Conservation (phyloP, 805 yeast species). For the Cyberlindnera americana region DNA sequence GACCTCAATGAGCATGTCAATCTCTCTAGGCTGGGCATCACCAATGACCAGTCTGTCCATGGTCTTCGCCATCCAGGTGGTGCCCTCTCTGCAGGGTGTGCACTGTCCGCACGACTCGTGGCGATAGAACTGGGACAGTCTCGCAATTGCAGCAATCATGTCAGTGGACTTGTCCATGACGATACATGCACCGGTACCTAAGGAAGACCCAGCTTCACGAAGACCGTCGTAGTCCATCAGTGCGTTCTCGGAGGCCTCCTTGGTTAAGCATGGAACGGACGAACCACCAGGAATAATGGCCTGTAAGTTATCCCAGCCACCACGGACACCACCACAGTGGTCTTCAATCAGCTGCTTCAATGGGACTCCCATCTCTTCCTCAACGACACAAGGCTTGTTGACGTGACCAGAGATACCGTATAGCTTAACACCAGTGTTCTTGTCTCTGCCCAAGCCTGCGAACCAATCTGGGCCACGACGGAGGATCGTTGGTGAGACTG, state of each 20-base stretch:
- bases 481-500: slow-evolving; percentile 85
- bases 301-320: slow-evolving; percentile 89
- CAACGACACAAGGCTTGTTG: slow-evolving; percentile 89
- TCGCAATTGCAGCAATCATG: slow-evolving; percentile 79
- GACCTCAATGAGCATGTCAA: slow-evolving; percentile 80
- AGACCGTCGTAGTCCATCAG: slow-evolving; percentile 88
- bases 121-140: slow-evolving; percentile 79
- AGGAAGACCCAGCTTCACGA: slow-evolving; percentile 80
- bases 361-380: slow-evolving; percentile 92
- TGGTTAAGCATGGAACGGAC: slow-evolving; percentile 79
- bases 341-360: slow-evolving; percentile 76
- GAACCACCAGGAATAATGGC: slow-evolving; percentile 92
- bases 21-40: slow-evolving; percentile 76
- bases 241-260: slow-evolving; percentile 59
- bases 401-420: slow-evolving; percentile 89
- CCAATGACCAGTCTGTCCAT: slow-evolving; percentile 80
- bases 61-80: slow-evolving; percentile 78
- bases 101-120: slow-evolving; percentile 95
- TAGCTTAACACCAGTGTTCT: slow-evolving; percentile 79
- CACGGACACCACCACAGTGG: slow-evolving; percentile 88
- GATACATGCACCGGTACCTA: slow-evolving; percentile 91
- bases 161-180: slow-evolving; percentile 88
- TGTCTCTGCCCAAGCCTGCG: slow-evolving; percentile 76
- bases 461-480: slow-evolving; percentile 92
- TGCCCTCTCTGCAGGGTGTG: slow-evolving; percentile 93